Evolutionary conservation across 2,329 filamentous ascomycete species (phyloP), one percentile per base, ranked within the genome.

Genomic region (Aureobasidium mangrovei): DNA sequence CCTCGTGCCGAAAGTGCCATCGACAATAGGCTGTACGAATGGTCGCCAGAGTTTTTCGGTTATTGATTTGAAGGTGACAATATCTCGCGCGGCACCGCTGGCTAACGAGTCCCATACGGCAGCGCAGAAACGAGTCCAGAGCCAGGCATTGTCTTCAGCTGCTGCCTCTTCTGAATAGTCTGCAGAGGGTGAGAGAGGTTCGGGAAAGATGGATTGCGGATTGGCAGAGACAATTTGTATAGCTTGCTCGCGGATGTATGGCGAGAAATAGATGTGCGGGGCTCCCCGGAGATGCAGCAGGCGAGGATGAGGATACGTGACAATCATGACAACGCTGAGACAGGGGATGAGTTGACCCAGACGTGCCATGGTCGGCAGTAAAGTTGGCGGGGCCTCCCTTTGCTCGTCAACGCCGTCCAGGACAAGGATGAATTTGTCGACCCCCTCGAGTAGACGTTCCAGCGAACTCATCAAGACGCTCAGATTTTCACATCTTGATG

Each of bases 351-450:
- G 78, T 68, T 96, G 90, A 10, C 87, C 85, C 24, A 98, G 69
- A 57, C 91, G 80, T 26, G 86, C 88, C 58, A 98, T 72, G 9
- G 88, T 90, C 32, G 91, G 84, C 4, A 95, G 72, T 10, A 97
- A 71, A 1, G 88, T 95, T 2, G 82, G 78, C 4, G 86, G 82
- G 4, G 86, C 82, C 64, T 97, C 91, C 63, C 85, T 78, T 67
- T 95, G 87, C 58, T 78, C 80, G 67, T 97, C 91, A 55, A 97
- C 84, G 8, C 83, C 88, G 72, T 97, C 93, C 59, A 97, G 78
- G 8, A 96, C 87, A 56, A 97, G 70, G 7, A 91, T 83, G 62
- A 95, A 90, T 59, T 84, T 82, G 60, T 59, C 57, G n/a, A 59
- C 57, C 2, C 76, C 74, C 48, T 76, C 71, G 43, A 91, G 69